Base-by-base conservation (phyloP, 2,329 filamentous ascomycete genomes). In the Amesomyces nigricolor region DNA sequence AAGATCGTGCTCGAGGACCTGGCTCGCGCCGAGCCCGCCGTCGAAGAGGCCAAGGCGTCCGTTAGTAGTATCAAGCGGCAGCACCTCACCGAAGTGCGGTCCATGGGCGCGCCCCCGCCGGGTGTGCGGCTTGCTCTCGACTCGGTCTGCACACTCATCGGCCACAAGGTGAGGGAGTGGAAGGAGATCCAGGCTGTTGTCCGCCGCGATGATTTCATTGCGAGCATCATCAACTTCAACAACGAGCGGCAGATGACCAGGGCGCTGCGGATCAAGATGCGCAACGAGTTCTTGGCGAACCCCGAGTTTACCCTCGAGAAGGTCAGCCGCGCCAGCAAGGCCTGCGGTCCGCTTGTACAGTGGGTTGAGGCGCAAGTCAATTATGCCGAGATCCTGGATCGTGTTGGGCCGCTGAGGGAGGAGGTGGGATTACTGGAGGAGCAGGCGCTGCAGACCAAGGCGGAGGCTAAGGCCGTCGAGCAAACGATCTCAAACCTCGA, bases 1-100 rank as follows among this genome's bases (percentile, higher is more conserved):
- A 86, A 92, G 71, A 85, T 95, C 54, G 95, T 97, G 37, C 73
- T 95, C 64, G 80, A 84, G 63, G 94, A 99, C 74, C 78, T 99
- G 57, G 92, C 90, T 30, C 87, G 84, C 68, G 94, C 94, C 13
- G 92, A 97, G 69, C 94, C 94, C 8, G 94, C 94, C 47, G 94
- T 99, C 53, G 75, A 88, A 59, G 91, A 95, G 71, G 94, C 94
- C 47, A 89, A 94, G 75, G 89, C 91, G 70, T 96, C 91, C 73
- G 95, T 99, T 71, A 94, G 89, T 76, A 96, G 95, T 77, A 99
- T 99, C 77, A 99, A 97, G 78, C 85, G 88, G 68, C 91, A 96
- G 70, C 94, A 99, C 71, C 79, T 99, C 62, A 96, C 91, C 11
- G 94, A 99, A 83, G 92, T 99, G 49, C 85, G 94, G 68, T 96